A percentile compares a stretch with the other conserved stretches of the same genome.
phyloP scores from a whole-genome alignment of 106 monocot genomes.

The Cymbidium sinense region DNA sequence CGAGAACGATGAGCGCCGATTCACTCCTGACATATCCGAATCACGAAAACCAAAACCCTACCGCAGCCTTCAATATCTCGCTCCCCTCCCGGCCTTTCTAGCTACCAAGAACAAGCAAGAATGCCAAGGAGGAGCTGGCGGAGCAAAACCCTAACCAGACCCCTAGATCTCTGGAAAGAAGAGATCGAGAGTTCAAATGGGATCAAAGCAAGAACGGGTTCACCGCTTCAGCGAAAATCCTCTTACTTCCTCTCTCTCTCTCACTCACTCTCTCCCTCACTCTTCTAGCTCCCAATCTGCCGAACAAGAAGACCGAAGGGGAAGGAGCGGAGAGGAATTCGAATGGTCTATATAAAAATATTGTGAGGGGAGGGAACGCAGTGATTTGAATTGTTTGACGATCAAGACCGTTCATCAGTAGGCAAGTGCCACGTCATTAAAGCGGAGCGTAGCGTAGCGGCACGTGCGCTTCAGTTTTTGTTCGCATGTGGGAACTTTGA shows the following conservation, averaged over 20 bases:
- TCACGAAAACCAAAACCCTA: not conserved
- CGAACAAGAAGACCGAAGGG: not conserved
- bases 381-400: slow-evolving; percentile 1
- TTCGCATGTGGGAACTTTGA: not conserved
- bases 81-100: not conserved
- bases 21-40: slow-evolving; percentile 13
- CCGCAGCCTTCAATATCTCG: not conserved
- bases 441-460: not conserved
- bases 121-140: not conserved
- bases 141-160: not conserved
- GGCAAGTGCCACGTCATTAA: not conserved
- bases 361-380: not conserved
- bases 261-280: not conserved
- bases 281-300: not conserved
- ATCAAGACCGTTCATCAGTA: not conserved
- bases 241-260: not conserved
- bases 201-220: not conserved
- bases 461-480: slow-evolving; percentile 5
- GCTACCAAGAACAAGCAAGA: slow-evolving; percentile 12
- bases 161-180: not conserved
- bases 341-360: not conserved
- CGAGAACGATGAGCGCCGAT: slow-evolving; percentile 7
- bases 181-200: not conserved
- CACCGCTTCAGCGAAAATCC: not conserved
- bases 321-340: not conserved